These are phyloP conservation scores for Colletotrichum sp. DNA, from an alignment of 2,329 filamentous ascomycete genomes.

Conservation along the genomic window DNA sequence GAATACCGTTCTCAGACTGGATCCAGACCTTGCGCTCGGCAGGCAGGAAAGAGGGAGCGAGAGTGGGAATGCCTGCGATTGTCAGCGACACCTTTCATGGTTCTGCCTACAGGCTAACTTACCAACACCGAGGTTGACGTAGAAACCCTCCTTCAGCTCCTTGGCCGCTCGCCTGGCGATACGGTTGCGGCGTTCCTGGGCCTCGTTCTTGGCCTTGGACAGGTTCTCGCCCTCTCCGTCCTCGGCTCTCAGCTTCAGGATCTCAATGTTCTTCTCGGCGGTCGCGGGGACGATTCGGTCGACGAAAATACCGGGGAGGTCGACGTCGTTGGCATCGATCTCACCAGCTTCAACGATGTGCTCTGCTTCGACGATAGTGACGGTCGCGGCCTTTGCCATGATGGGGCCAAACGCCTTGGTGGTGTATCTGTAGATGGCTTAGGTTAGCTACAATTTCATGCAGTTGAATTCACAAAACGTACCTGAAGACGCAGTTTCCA, in stretches of 20 bases:
- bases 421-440: constrained; percentile 56
- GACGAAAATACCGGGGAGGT: constrained; percentile 83
- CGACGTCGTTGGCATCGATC: constrained; percentile 75
- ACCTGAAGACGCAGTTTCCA: constrained; percentile 82
- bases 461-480: constrained; percentile 19
- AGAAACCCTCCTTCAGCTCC: constrained; percentile 81
- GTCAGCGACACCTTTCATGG: neutral
- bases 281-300: constrained; percentile 81
- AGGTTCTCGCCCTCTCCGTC: constrained; percentile 32
- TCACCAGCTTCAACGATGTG: constrained; percentile 79
- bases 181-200: constrained; percentile 64
- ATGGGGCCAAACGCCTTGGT: constrained; percentile 77
- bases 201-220: constrained; percentile 45
- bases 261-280: constrained; percentile 74
- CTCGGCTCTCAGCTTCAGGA: constrained; percentile 61
- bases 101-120: constrained; percentile 32
- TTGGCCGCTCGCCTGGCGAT: constrained; percentile 80
- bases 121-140: constrained; percentile 77
- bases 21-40: constrained; percentile 76
- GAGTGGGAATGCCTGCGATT: constrained; percentile 74
- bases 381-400: constrained; percentile 80
- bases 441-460: neutral
- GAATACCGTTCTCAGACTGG: constrained; percentile 85
- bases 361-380: constrained; percentile 86
- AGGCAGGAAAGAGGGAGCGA: constrained; percentile 80